phyloP scores from a whole-genome alignment of 78 protist species.

The Dictyostelium discoideum region DNA sequence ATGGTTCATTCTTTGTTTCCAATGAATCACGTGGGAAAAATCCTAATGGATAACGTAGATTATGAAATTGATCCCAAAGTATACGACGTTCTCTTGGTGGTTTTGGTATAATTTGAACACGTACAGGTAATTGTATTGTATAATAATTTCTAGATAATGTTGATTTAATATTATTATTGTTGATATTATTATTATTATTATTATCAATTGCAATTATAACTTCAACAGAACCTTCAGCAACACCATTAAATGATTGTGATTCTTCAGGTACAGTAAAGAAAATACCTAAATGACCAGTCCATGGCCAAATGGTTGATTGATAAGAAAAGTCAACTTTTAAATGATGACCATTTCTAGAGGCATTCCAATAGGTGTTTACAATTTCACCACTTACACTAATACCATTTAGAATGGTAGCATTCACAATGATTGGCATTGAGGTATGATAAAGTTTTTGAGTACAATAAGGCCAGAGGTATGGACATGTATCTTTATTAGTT shows the following conservation, averaged over 20 bases:
- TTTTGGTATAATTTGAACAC: slow-evolving; percentile 79
- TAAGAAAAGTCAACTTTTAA: slow-evolving; percentile 29
- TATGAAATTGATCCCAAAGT: slow-evolving; percentile 96
- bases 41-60: slow-evolving; percentile 92
- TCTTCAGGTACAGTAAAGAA: slow-evolving; percentile 48
- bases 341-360: slow-evolving; percentile 62
- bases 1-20: slow-evolving; percentile 74
- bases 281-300: slow-evolving; percentile 90
- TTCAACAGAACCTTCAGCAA: slow-evolving; percentile 64
- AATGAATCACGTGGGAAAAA: slow-evolving; percentile 95
- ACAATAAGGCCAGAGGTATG: slow-evolving; percentile 96
- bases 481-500: slow-evolving; percentile 57
- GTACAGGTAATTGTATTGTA: slow-evolving; percentile 43
- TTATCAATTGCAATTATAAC: slow-evolving; percentile 34
- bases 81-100: slow-evolving; percentile 92
- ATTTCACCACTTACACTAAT: slow-evolving; percentile 70
- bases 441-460: slow-evolving; percentile 87
- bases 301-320: slow-evolving; percentile 90
- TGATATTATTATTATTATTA: background rate
- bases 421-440: slow-evolving; percentile 86
- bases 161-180: background rate
- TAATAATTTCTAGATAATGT: background rate
- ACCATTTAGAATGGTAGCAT: slow-evolving; percentile 92
- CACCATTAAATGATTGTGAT: slow-evolving; percentile 58
- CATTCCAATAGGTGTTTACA: slow-evolving; percentile 16